Conservation (phyloP, 495 filamentous ascomycete species). For the Aspergillus mulundensis region DNA sequence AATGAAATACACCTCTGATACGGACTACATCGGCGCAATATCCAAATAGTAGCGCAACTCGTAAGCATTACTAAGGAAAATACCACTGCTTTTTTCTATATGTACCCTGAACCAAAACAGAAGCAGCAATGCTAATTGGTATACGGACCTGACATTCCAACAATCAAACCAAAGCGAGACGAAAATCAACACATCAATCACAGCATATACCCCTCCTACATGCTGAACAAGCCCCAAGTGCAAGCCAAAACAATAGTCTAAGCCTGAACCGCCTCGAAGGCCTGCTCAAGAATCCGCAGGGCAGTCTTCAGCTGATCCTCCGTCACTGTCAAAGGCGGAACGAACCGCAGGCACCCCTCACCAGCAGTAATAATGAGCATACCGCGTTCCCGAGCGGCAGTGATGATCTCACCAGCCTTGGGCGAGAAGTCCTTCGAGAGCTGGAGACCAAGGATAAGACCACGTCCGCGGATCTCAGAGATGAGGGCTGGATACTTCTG, state of each 20-base stretch:
- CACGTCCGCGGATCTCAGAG: conserved; percentile 73
- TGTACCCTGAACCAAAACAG: background rate
- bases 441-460: conserved; percentile 83
- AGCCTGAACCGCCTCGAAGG: conserved; percentile 54
- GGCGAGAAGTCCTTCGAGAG: conserved; percentile 62
- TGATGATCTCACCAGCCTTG: conserved; percentile 58
- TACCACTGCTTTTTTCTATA: conserved; percentile 12
- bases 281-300: conserved; percentile 69
- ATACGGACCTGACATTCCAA: conserved; percentile 4
- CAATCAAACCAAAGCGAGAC: background rate
- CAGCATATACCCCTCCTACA: too few relatives aligned
- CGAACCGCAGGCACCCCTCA: conserved; percentile 80
- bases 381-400: conserved; percentile 81
- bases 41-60: background rate
- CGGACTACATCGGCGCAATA: too few relatives aligned
- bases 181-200: too few relatives aligned
- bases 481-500: conserved; percentile 67
- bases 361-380: conserved; percentile 89
- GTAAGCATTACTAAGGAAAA: background rate
- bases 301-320: conserved; percentile 73
- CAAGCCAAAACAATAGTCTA: too few relatives aligned
- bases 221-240: too few relatives aligned
- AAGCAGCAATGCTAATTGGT: conserved; percentile 3
- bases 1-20: too few relatives aligned
- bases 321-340: conserved; percentile 74